Conservation (phyloP, 192 early-diverging fungal genomes). For the Umbelopsis sp. region DNA sequence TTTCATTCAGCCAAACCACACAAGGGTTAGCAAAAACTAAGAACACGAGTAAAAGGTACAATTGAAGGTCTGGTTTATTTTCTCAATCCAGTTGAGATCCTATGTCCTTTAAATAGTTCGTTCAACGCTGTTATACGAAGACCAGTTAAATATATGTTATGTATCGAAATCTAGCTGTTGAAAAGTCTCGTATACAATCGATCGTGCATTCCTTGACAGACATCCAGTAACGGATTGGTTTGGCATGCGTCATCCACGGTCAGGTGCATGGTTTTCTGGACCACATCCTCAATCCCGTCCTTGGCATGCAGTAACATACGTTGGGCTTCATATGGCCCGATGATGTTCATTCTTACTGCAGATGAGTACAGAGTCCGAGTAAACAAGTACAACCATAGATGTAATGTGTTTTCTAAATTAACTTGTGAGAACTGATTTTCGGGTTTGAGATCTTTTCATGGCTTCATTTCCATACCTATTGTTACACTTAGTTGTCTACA, state of each 20-base stretch:
- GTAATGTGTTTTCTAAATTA: slow-evolving; percentile 62
- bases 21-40: no score
- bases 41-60: no score
- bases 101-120: background rate
- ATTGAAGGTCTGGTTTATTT: no score
- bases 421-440: background rate
- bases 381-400: slow-evolving; percentile 83
- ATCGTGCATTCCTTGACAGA: slow-evolving; percentile 79
- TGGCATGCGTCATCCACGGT: slow-evolving; percentile 57
- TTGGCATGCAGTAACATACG: slow-evolving; percentile 65
- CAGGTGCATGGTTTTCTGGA: slow-evolving; percentile 49
- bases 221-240: slow-evolving; percentile 71
- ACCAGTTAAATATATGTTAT: background rate
- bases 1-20: no score
- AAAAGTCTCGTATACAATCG: slow-evolving; percentile 76
- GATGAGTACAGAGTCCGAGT: slow-evolving; percentile 85
- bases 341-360: slow-evolving; percentile 84
- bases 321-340: slow-evolving; percentile 90
- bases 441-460: background rate
- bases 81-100: slow-evolving; percentile 13
- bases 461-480: slow-evolving; percentile 42
- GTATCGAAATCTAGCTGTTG: slow-evolving; percentile 60
- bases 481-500: slow-evolving; percentile 56
- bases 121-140: background rate
- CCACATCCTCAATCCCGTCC: slow-evolving; percentile 47